A percentile compares a stretch with the other conserved stretches of the same genome.
Conservation (phyloP, 441 rosid genomes). For the Viola pubescens region DNA sequence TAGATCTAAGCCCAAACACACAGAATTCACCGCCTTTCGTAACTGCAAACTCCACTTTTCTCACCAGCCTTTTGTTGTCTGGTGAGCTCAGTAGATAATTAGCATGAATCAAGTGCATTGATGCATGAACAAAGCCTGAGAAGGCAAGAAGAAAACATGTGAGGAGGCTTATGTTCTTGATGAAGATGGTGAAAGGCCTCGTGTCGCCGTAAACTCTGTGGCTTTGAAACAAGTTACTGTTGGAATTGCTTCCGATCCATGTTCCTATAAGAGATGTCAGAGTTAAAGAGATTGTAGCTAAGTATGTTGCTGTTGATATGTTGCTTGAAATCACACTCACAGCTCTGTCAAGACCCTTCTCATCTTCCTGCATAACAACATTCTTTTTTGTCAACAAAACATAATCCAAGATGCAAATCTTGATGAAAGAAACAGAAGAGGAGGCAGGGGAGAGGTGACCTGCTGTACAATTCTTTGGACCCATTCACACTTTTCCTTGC, state of each 20-base stretch:
- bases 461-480: slow-evolving; percentile 31
- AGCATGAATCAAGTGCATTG: slow-evolving; percentile 19
- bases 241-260: slow-evolving; percentile 50
- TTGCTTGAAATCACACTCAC: slow-evolving; percentile 49
- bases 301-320: slow-evolving; percentile 52
- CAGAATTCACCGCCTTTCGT: slow-evolving; percentile 28
- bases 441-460: slow-evolving; percentile 14
- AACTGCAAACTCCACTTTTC: slow-evolving; percentile 20
- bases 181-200: slow-evolving; percentile 21
- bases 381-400: too few species aligned
- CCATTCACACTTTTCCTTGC: slow-evolving; percentile 33
- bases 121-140: slow-evolving; percentile 21
- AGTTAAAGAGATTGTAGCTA: slow-evolving; percentile 56
- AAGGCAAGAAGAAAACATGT: slow-evolving; percentile 18
- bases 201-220: slow-evolving; percentile 33
- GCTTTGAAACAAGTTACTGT: slow-evolving; percentile 10
- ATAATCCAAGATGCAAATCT: neutral
- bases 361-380: slow-evolving; percentile 29
- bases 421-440: neutral
- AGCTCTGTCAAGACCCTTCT: slow-evolving; percentile 27
- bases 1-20: slow-evolving; percentile 28
- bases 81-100: slow-evolving; percentile 30
- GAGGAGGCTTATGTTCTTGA: slow-evolving; percentile 20
- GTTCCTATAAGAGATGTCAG: slow-evolving; percentile 70
- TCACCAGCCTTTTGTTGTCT: slow-evolving; percentile 9